Conservation (phyloP, 1,139 yeast genomes). For the Blastobotrys ciferrii region DNA sequence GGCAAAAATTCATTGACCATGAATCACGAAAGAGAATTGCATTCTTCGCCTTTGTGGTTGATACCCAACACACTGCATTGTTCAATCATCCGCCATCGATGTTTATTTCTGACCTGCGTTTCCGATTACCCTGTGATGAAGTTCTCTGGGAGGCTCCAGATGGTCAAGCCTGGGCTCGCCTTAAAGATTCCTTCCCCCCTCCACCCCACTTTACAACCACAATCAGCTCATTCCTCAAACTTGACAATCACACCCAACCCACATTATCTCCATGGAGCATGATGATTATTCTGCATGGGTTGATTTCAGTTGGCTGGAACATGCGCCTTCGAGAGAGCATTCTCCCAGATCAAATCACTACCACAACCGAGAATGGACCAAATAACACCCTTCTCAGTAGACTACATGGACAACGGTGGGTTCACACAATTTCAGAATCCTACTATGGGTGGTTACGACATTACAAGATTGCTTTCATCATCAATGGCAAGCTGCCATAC, state of each 20-base stretch:
- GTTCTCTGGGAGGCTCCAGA: conserved; percentile 29
- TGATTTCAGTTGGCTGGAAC: conserved; percentile 30
- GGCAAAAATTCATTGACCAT: conserved; percentile 26
- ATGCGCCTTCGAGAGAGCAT: conserved; percentile 26
- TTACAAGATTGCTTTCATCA: conserved; percentile 27
- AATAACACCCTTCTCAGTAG: not conserved
- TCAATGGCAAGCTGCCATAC: conserved; percentile 25
- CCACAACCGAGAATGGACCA: not conserved
- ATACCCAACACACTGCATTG: conserved; percentile 28
- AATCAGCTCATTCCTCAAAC: conserved; percentile 24
- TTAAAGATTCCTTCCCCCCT: conserved; percentile 19
- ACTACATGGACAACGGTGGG: conserved; percentile 16
- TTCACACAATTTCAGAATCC: conserved; percentile 25
- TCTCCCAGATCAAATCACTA: conserved; percentile 19
- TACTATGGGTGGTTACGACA: conserved; percentile 29
- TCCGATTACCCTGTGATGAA: conserved; percentile 29
- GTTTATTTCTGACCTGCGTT: conserved; percentile 28
- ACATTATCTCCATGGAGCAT: conserved; percentile 31
- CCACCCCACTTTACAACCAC: conserved; percentile 27
- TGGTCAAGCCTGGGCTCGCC: conserved; percentile 22
- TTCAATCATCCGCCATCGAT: conserved; percentile 31
- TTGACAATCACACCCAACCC: conserved; percentile 21
- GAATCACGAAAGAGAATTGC: conserved; percentile 29
- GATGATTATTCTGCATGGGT: conserved; percentile 31
- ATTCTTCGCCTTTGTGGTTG: conserved; percentile 30